Evolutionary conservation across 1,139 yeast genomes (phyloP), one percentile per base, ranked within the genome.

Genomic region (Candida glucosophila): DNA sequence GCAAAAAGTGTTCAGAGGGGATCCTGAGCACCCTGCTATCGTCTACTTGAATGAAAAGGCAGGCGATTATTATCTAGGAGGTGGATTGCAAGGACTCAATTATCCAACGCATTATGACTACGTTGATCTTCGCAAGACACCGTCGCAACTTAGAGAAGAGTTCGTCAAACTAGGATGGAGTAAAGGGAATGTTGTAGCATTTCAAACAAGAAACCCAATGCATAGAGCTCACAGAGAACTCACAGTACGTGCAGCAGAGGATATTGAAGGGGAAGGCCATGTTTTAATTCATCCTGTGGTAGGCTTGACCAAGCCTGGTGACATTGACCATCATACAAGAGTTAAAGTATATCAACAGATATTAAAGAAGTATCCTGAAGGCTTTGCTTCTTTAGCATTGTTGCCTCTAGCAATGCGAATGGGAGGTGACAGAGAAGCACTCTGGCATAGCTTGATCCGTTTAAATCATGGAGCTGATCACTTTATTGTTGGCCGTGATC

Each of bases 371-470:
- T 88, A 82, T 58, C 97, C 97, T 30, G 80, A 77, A 34, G 95
- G 95, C 31, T 77, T 88, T 70, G 97, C 96, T 8, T 74, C 83
- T 39, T 67, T 88, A 37, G 79, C 96, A 8, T 65, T 88, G 39
- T 67, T 88, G 47, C 97, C 97, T 11, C 67, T 88, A 44, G 97
- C 97, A 25, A 88, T 88, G 97, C 77, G 97, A 68, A 88, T 88
- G 97, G 96, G 93, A 35, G 97, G 97, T 55, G 96, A 90, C 55
- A 77, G 95, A 54, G 97, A 88, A 62, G 97, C 97, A 17, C 80
- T 88, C 28, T 88, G 97, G 97, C 97, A 88, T 53, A 95, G 96
- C 14, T 80, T 88, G 49, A 88, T 88, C 51, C 80, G 97, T 61
- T 83, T 86, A 67, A 88, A 88, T 60, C 86, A 80, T 52, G 97